Conservation (phyloP, 2,329 filamentous ascomycete genomes). For the Colletotrichum tofieldiae region DNA sequence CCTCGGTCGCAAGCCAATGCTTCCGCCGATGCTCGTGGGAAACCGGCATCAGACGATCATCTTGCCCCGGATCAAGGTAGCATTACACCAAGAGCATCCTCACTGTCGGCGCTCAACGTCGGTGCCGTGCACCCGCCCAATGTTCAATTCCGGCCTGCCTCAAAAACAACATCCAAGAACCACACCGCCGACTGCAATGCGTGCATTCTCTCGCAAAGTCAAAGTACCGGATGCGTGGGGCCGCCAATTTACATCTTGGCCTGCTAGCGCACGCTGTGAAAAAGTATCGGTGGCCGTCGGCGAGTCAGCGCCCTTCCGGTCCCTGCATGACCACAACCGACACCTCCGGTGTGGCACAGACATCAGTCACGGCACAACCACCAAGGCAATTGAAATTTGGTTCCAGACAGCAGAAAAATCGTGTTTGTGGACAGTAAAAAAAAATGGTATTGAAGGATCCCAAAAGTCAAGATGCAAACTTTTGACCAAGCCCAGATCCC, state of each 20-base stretch:
- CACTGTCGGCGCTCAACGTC: neutral
- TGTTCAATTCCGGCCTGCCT: neutral
- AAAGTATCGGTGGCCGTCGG: neutral
- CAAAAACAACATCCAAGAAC: neutral
- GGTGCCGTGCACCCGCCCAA: neutral
- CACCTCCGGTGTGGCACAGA: neutral
- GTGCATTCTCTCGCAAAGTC: neutral
- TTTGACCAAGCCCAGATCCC: constrained; percentile 46
- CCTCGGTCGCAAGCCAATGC: neutral
- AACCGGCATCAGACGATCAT: neutral
- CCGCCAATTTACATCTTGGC: constrained; percentile 1
- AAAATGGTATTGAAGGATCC: constrained; percentile 44
- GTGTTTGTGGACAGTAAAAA: constrained; percentile 28
- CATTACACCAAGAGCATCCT: neutral
- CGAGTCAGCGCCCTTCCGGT: constrained; percentile 15
- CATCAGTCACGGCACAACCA: constrained; percentile 7
- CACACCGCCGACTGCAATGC: constrained; percentile 3
- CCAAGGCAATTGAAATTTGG: neutral
- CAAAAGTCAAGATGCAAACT: constrained; percentile 44
- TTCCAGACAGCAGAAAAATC: neutral
- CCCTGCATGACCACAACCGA: constrained; percentile 15
- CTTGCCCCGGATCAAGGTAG: neutral
- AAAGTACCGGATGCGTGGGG: constrained; percentile 7
- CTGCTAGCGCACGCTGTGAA: constrained; percentile 2
- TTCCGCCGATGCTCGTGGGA: neutral